Evolutionary conservation across 2,329 filamentous ascomycete species (phyloP).

Genomic region (Aspergillus sp.): DNA sequence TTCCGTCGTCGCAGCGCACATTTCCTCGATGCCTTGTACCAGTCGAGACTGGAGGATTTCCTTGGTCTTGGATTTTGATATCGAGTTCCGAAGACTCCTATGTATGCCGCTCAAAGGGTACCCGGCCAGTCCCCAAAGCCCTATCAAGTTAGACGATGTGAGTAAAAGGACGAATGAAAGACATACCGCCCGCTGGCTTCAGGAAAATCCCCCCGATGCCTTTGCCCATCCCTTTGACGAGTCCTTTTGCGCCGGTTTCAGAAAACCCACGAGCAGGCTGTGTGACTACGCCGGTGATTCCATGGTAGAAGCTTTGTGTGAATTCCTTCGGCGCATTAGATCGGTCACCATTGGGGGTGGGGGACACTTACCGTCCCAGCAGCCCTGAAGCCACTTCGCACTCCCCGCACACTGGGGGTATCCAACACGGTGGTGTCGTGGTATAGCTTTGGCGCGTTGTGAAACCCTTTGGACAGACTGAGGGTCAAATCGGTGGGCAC

Average conservation of each 20-base stretch:
- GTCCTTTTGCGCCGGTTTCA: slow-evolving; percentile 64
- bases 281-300: slow-evolving; percentile 75
- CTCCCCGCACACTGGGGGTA: slow-evolving; percentile 73
- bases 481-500: slow-evolving; percentile 83
- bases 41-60: slow-evolving; percentile 28
- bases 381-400: slow-evolving; percentile 72
- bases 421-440: slow-evolving; percentile 79
- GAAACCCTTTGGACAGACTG: slow-evolving; percentile 79
- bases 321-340: slow-evolving; percentile 54
- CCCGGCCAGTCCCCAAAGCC: slow-evolving; percentile 30
- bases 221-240: slow-evolving; percentile 77
- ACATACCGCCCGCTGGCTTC: slow-evolving; percentile 75
- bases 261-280: slow-evolving; percentile 71
- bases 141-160: slow-evolving; percentile 11
- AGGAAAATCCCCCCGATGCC: slow-evolving; percentile 78
- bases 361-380: slow-evolving; percentile 61
- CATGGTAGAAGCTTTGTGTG: slow-evolving; percentile 75
- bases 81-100: slow-evolving; percentile 28
- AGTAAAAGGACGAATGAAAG: neutral
- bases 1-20: slow-evolving; percentile 19
- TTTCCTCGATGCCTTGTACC: slow-evolving; percentile 28
- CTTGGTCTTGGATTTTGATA: slow-evolving; percentile 24
- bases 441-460: slow-evolving; percentile 82
- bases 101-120: slow-evolving; percentile 32
- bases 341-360: neutral